Evolutionary conservation across 192 early-diverging fungal species (phyloP).

Genomic region (Entomortierella lignicola): DNA sequence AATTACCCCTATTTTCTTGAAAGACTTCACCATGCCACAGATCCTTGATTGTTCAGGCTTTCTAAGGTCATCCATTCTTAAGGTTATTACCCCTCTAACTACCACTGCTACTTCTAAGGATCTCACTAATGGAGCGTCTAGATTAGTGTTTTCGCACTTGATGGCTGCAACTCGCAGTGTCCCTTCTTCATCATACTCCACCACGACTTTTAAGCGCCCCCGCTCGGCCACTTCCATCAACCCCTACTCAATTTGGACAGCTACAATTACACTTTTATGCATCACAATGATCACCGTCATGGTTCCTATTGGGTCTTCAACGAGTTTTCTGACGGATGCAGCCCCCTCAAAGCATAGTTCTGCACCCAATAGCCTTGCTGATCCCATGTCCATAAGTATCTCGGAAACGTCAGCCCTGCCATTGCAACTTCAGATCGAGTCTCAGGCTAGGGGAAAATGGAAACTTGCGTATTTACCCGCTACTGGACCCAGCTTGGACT

Average conservation of each 20-base stretch:
- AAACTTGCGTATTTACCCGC: conserved; percentile 38
- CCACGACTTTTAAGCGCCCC: neutral
- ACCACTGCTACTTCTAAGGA: conserved; percentile 3
- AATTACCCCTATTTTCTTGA: neutral
- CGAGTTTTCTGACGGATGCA: neutral
- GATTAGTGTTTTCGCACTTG: neutral
- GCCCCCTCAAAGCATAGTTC: conserved; percentile 13
- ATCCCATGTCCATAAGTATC: conserved; percentile 17
- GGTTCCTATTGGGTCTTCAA: neutral
- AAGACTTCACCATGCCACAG: conserved; percentile 6
- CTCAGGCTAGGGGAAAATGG: conserved; percentile 8
- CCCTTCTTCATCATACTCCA: neutral
- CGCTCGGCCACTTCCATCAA: neutral
- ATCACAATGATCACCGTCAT: neutral
- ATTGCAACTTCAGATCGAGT: conserved; percentile 42
- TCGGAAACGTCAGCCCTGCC: conserved; percentile 14
- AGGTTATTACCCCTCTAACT: conserved; percentile 20
- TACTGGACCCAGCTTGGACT: conserved; percentile 18
- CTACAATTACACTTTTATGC: neutral
- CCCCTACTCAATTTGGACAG: neutral
- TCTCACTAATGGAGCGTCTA: neutral
- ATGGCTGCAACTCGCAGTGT: neutral
- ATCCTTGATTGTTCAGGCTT: conserved; percentile 12
- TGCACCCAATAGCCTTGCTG: conserved; percentile 7
- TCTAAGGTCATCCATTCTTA: conserved; percentile 22